These are phyloP conservation scores for Diophrys sp. DNA, from an alignment of 73 alveolate genomes.

Conservation along the genomic window DNA sequence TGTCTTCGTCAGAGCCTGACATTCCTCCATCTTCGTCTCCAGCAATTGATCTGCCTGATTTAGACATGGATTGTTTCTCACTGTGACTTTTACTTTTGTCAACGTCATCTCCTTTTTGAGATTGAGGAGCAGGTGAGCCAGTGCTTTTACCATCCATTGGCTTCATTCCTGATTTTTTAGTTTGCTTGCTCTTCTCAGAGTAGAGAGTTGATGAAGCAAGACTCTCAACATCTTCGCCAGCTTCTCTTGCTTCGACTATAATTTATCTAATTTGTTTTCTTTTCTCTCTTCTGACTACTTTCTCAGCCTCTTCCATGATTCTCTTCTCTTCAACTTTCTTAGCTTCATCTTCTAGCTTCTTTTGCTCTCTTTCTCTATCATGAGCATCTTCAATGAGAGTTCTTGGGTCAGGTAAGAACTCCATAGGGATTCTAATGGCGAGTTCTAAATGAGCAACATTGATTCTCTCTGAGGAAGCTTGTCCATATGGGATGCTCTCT, in stretches of 20 bases:
- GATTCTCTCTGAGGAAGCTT: slow-evolving; percentile 80
- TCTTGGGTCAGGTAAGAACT: slow-evolving; percentile 91
- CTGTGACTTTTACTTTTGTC: slow-evolving; percentile 29
- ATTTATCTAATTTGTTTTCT: slow-evolving; percentile 58
- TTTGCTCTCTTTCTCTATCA: slow-evolving; percentile 77
- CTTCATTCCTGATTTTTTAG: slow-evolving; percentile 37
- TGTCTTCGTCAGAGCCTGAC: slow-evolving; percentile 38
- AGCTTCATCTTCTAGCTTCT: slow-evolving; percentile 72
- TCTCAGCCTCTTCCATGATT: slow-evolving; percentile 41
- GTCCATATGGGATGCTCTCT: slow-evolving; percentile 88
- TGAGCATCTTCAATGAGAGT: slow-evolving; percentile 86
- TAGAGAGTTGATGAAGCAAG: slow-evolving; percentile 44
- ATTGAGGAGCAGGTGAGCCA: slow-evolving; percentile 47
- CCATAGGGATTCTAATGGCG: slow-evolving; percentile 85
- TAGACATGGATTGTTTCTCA: slow-evolving; percentile 38
- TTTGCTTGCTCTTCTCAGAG: slow-evolving; percentile 38
- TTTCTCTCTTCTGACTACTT: slow-evolving; percentile 28
- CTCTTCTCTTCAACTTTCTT: slow-evolving; percentile 84
- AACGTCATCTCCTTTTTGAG: slow-evolving; percentile 15
- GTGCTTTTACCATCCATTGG: slow-evolving; percentile 24
- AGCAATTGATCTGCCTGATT: slow-evolving; percentile 26
- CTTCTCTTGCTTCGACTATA: slow-evolving; percentile 60
- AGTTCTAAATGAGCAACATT: slow-evolving; percentile 82
- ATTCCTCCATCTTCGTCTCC: slow-evolving; percentile 54
- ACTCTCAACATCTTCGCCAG: slow-evolving; percentile 60